phyloP scores from a whole-genome alignment of 306 rosid genomes.

The Prunus fruticosa region DNA sequence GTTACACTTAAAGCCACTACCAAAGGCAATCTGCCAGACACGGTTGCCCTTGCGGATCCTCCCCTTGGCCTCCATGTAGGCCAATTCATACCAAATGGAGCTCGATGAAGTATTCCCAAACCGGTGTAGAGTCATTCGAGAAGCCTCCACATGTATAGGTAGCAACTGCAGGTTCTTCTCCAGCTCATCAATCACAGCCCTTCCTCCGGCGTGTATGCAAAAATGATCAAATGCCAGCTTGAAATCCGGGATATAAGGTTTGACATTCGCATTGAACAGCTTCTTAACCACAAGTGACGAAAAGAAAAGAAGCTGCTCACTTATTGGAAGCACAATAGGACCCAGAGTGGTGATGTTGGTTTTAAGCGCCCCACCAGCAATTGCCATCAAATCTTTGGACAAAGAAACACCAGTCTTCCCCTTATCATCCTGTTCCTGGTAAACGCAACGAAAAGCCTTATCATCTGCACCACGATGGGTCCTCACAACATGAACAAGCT shows the following conservation, averaged over 20 bases:
- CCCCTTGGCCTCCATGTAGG: conserved; percentile 69
- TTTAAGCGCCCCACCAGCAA: conserved; percentile 72
- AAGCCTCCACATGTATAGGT: conserved; percentile 73
- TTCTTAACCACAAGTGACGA: conserved; percentile 52
- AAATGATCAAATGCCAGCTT: conserved; percentile 78
- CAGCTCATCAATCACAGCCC: conserved; percentile 82
- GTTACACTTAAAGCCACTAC: conserved; percentile 79
- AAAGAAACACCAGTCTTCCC: conserved; percentile 76
- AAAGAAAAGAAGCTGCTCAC: conserved; percentile 78
- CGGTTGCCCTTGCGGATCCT: conserved; percentile 66
- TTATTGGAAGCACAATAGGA: conserved; percentile 73
- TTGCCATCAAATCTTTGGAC: conserved; percentile 77
- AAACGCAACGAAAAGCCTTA: conserved; percentile 68
- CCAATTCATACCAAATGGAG: conserved; percentile 80
- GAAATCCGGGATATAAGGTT: conserved; percentile 78
- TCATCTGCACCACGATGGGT: conserved; percentile 70
- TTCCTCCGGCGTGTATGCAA: conserved; percentile 77
- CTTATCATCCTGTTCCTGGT: conserved; percentile 63
- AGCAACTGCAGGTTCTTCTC: conserved; percentile 71
- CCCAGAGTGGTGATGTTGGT: conserved; percentile 72
- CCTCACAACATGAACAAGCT: conserved; percentile 66
- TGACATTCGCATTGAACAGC: conserved; percentile 42
- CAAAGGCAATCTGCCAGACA: conserved; percentile 87
- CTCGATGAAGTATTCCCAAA: conserved; percentile 84
- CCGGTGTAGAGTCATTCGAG: conserved; percentile 75